Evolutionary conservation across 306 rosid species (phyloP).

Genomic region (Parietaria judaica): DNA sequence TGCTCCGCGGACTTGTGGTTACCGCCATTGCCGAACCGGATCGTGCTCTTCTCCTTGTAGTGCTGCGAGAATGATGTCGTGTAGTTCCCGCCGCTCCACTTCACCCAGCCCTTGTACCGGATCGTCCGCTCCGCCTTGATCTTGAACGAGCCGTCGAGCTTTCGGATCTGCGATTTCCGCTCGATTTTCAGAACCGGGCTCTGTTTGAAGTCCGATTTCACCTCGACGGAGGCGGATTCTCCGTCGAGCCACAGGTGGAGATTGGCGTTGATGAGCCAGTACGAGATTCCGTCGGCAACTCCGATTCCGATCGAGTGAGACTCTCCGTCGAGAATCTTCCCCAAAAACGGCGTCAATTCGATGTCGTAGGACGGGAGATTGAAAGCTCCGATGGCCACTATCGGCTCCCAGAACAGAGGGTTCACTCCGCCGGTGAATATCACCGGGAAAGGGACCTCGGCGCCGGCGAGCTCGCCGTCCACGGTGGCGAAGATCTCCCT

Average conservation of each 20-base stretch:
- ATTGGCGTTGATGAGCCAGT: slow-evolving; percentile 78
- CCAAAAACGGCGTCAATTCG: slow-evolving; percentile 69
- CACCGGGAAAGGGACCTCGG: slow-evolving; percentile 79
- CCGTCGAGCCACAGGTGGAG: slow-evolving; percentile 75
- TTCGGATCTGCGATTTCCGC: slow-evolving; percentile 25
- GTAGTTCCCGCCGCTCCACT: slow-evolving; percentile 52
- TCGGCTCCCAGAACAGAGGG: slow-evolving; percentile 72
- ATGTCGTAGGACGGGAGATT: slow-evolving; percentile 58
- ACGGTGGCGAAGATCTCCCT: slow-evolving; percentile 57
- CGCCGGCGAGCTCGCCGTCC: slow-evolving; percentile 54
- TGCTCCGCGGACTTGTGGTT: slow-evolving; percentile 49
- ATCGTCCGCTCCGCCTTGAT: slow-evolving; percentile 42
- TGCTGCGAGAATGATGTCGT: slow-evolving; percentile 35
- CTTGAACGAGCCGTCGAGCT: slow-evolving; percentile 57
- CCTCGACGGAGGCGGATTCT: slow-evolving; percentile 28
- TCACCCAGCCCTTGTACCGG: slow-evolving; percentile 49
- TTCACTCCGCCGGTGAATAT: slow-evolving; percentile 73
- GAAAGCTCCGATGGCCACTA: slow-evolving; percentile 78
- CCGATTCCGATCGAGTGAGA: slow-evolving; percentile 57
- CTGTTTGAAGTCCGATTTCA: not conserved
- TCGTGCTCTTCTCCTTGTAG: slow-evolving; percentile 29
- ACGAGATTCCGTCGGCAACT: slow-evolving; percentile 51
- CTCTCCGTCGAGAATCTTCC: slow-evolving; percentile 44
- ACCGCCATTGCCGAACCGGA: slow-evolving; percentile 37
- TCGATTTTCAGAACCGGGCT: slow-evolving; percentile 34